These are phyloP conservation scores for Thelonectria rubi DNA, from an alignment of 2,329 filamentous ascomycete genomes.

Conservation along the genomic window DNA sequence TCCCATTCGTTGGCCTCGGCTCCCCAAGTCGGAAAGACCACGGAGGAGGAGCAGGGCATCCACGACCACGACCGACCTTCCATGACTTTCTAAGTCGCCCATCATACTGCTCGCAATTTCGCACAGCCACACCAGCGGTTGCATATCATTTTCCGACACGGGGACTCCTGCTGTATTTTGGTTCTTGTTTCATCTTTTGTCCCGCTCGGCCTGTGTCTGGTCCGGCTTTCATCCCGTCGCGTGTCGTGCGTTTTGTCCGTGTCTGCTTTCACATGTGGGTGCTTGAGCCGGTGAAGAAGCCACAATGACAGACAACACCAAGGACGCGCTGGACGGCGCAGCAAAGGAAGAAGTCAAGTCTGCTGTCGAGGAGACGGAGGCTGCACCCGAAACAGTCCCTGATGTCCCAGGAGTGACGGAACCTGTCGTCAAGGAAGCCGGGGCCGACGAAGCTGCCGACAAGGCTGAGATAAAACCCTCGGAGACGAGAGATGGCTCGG, in stretches of 20 bases:
- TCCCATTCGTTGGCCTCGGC: conserved; percentile 15
- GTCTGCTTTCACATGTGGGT: conserved; percentile 22
- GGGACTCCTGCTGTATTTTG: background rate
- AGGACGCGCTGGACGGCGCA: conserved; percentile 34
- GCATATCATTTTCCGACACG: conserved; percentile 7
- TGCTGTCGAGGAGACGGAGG: conserved; percentile 3
- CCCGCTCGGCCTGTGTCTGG: background rate
- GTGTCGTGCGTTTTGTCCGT: conserved; percentile 15
- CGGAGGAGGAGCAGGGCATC: conserved; percentile 19
- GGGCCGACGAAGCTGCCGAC: background rate
- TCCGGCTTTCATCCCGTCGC: conserved; percentile 3
- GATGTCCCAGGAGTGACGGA: background rate
- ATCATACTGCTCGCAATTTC: conserved; percentile 20
- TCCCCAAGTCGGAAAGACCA: conserved; percentile 5
- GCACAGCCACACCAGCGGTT: conserved; percentile 17
- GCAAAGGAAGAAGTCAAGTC: conserved; percentile 39
- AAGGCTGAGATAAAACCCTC: background rate
- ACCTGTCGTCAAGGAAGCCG: background rate
- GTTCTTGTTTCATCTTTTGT: background rate
- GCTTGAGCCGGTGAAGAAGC: conserved; percentile 20
- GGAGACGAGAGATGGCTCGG: background rate
- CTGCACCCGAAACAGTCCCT: background rate
- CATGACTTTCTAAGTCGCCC: conserved; percentile 5
- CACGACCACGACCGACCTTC: conserved; percentile 16
- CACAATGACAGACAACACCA: conserved; percentile 36